These are phyloP conservation scores for Grosmannia clavigera DNA, from an alignment of 2,329 filamentous ascomycete species.

Conservation along the genomic window DNA sequence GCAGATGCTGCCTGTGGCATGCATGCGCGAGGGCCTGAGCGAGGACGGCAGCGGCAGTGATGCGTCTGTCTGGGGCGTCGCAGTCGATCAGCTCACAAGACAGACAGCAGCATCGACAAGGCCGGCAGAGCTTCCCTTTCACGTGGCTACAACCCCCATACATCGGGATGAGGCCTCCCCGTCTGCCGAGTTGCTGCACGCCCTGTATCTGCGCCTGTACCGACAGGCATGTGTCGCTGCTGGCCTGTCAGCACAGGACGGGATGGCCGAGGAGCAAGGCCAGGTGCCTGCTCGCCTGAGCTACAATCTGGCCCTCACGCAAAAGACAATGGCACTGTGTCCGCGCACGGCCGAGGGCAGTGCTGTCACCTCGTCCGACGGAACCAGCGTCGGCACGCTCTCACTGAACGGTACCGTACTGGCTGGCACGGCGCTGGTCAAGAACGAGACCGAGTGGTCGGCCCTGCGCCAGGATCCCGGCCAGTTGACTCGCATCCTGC, in stretches of 20 bases:
- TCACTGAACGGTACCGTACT: constrained; percentile 51
- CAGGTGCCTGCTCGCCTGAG: constrained; percentile 39
- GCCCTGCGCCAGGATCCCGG: constrained; percentile 29
- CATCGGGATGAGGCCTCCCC: neutral
- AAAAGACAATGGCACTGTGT: constrained; percentile 37
- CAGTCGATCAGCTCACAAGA: constrained; percentile 25
- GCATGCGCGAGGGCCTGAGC: constrained; percentile 44
- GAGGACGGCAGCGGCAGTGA: constrained; percentile 6
- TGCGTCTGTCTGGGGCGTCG: constrained; percentile 32
- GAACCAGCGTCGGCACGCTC: constrained; percentile 25
- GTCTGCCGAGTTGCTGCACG: constrained; percentile 22
- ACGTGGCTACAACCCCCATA: constrained; percentile 5
- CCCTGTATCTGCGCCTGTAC: constrained; percentile 36
- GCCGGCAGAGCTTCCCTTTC: constrained; percentile 4
- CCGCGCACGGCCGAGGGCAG: constrained; percentile 42
- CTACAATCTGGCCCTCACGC: constrained; percentile 52
- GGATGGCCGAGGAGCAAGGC: constrained; percentile 11
- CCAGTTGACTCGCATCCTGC: constrained; percentile 27
- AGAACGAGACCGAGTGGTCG: constrained; percentile 45
- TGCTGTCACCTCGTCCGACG: constrained; percentile 8
- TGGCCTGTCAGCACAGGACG: neutral
- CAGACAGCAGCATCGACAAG: too few relatives aligned
- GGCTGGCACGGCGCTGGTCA: constrained; percentile 51
- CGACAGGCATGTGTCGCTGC: constrained; percentile 29
- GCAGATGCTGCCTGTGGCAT: constrained; percentile 54